Base-by-base conservation (phyloP, 2,329 filamentous ascomycete genomes). In the Aspergillus luchuensis region DNA sequence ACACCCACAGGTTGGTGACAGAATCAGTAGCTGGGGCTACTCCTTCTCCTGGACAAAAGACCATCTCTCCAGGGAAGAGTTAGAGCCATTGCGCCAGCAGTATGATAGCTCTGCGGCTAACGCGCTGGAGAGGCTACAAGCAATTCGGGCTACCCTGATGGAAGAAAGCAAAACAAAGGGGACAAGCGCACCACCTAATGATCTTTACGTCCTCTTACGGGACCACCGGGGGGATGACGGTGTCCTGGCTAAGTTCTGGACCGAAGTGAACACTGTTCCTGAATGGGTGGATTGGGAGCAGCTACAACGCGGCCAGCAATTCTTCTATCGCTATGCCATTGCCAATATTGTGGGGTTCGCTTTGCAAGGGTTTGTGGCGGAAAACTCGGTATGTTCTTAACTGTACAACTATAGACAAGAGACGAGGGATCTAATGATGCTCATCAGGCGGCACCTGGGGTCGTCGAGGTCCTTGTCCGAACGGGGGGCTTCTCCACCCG, bases 231-330 rank as follows among this genome's bases (percentile, higher is more conserved):
- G 73, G 2, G 76, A 79, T 6, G 85, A 92, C 66, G 76, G 82
- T 38, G 80, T 83, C 28, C 75, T 87, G 38, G 66, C 70, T 8
- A 66, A 81, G 57, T 77, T 93, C 19, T 92, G 89, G 90, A 70
- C 75, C 1, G 81, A 91, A 69, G 79, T 88, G 49, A 87, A 86
- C 59, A 85, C 82, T 0, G 76, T 91, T 2, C 90, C 89, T 0
- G 79, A 83, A 1, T 92, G 89, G 89, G 89, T 92, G 8, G 86
- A 91, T 71, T 92, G 89, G 89, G 82, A 83, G 2, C 88, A 91
- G 71, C 87, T 93, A 60, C 80, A 81, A 57, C 82, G 89, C 66
- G 90, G 89, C 0, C 90, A 92, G 72, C 84, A 88, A 66, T 84
- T 91, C 2, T 90, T 92, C 69, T 91, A 91, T 73, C 84, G 89